Percentiles rank a stretch among this genome's conserved stretches.
phyloP scores from a whole-genome alignment of 2,329 filamentous ascomycete species.

The Penicillium sp. region DNA sequence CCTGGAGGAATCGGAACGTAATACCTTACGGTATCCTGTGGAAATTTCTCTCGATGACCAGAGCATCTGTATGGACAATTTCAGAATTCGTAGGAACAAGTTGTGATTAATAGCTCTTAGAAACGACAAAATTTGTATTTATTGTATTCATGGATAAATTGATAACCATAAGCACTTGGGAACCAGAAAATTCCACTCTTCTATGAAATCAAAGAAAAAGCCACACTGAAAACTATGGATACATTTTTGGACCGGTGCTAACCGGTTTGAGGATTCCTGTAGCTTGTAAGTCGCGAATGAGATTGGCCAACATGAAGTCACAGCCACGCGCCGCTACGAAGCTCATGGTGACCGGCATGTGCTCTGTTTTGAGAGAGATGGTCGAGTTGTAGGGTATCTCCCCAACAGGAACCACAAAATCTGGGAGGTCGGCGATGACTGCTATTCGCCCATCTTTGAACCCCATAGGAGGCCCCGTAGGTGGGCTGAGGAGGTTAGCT shows the following conservation, averaged over 20 bases:
- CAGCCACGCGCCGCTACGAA: slow-evolving; percentile 64
- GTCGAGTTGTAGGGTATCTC: slow-evolving; percentile 36
- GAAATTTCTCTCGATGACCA: too few relatives aligned
- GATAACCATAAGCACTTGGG: not conserved
- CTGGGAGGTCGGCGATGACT: not conserved
- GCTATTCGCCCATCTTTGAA: slow-evolving; percentile 1
- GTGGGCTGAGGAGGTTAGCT: not conserved
- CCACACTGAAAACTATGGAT: not conserved
- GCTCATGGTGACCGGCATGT: slow-evolving; percentile 62
- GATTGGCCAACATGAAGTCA: slow-evolving; percentile 61
- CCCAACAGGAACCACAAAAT: slow-evolving; percentile 48
- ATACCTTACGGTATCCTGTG: too few relatives aligned
- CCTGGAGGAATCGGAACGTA: too few relatives aligned
- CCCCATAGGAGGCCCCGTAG: not conserved
- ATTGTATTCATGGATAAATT: not conserved
- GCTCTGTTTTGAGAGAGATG: slow-evolving; percentile 51
- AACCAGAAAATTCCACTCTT: too few relatives aligned
- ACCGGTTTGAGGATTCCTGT: slow-evolving; percentile 23
- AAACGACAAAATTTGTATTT: too few relatives aligned
- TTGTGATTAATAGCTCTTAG: too few relatives aligned
- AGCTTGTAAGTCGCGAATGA: slow-evolving; percentile 58
- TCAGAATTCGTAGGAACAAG: too few relatives aligned
- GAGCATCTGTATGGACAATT: too few relatives aligned
- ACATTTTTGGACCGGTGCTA: slow-evolving; percentile 7
- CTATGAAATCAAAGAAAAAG: not conserved